Conservation (phyloP, 2,329 filamentous ascomycete species). For the Diaporthe velutina region DNA sequence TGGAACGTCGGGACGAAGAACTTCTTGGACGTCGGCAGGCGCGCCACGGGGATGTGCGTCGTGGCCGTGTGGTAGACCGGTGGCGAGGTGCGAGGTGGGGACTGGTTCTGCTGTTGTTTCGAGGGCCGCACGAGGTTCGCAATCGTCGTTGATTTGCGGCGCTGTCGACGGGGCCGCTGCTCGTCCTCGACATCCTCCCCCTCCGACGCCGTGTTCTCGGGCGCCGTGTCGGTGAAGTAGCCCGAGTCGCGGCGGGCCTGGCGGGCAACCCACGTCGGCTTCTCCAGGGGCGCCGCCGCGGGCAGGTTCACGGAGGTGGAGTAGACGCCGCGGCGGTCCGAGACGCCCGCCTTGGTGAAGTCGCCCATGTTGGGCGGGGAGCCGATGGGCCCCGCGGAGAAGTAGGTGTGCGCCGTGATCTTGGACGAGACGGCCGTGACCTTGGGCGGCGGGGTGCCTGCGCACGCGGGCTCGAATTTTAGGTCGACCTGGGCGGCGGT, state of each 20-base stretch:
- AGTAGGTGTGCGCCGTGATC: slow-evolving; percentile 66
- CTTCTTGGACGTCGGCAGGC: slow-evolving; percentile 60
- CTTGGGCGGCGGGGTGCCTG: slow-evolving; percentile 60
- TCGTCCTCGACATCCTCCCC: slow-evolving; percentile 46
- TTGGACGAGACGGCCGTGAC: slow-evolving; percentile 64
- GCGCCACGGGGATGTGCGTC: slow-evolving; percentile 61
- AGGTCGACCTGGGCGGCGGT: slow-evolving; percentile 61
- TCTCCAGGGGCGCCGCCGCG: slow-evolving; percentile 49
- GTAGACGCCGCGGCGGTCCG: slow-evolving; percentile 60
- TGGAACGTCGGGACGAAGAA: slow-evolving; percentile 70
- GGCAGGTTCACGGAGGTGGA: slow-evolving; percentile 58
- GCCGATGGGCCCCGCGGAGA: slow-evolving; percentile 59
- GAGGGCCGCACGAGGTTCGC: slow-evolving; percentile 30
- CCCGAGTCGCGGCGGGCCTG: slow-evolving; percentile 64
- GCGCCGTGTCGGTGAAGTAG: slow-evolving; percentile 60
- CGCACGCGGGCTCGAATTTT: slow-evolving; percentile 59
- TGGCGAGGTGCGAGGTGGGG: slow-evolving; percentile 43
- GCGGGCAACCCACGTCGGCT: slow-evolving; percentile 57
- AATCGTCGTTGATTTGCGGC: slow-evolving; percentile 12
- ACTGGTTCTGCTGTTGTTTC: neutral
- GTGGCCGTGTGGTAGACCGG: slow-evolving; percentile 56
- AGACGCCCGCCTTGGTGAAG: slow-evolving; percentile 52
- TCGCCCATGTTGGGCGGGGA: slow-evolving; percentile 65
- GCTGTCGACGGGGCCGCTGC: slow-evolving; percentile 36
- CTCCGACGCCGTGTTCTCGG: slow-evolving; percentile 51